A percentile compares a stretch with the other conserved stretches of the same genome.
phyloP scores from a whole-genome alignment of 768 basidiomycete genomes.

The Mycena kentingensis region DNA sequence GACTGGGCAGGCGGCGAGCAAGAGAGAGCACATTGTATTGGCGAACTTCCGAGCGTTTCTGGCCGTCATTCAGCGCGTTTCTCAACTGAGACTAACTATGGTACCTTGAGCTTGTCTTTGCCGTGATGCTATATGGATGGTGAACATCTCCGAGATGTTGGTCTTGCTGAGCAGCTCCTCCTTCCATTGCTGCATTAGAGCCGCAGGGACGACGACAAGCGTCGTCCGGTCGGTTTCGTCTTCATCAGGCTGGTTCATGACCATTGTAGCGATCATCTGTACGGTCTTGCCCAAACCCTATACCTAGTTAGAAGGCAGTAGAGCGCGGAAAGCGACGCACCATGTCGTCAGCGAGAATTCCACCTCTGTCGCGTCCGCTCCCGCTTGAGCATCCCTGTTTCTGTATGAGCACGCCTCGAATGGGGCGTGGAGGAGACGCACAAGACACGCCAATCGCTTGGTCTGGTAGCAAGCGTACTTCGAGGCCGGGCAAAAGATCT shows the following conservation, averaged over 20 bases:
- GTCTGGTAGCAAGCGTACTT: conserved; percentile 70
- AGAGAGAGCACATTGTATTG: conserved; percentile 51
- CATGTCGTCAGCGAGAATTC: conserved; percentile 76
- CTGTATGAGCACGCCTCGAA: too few species aligned
- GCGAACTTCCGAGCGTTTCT: conserved; percentile 50
- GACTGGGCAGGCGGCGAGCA: too few species aligned
- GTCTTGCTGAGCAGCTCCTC: conserved; percentile 73
- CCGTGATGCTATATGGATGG: conserved; percentile 74
- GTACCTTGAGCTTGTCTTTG: conserved; percentile 60
- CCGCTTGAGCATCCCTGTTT: conserved; percentile 66
- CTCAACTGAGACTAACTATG: background rate
- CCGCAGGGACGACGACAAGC: conserved; percentile 76
- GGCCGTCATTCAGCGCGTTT: background rate
- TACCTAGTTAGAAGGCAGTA: conserved; percentile 5
- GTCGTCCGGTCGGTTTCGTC: conserved; percentile 55
- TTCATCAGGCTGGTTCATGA: conserved; percentile 55
- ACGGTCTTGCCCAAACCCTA: conserved; percentile 60
- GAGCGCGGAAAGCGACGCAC: conserved; percentile 44
- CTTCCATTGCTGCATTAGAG: conserved; percentile 78
- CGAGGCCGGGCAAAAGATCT: conserved; percentile 67
- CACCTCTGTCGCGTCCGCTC: conserved; percentile 58
- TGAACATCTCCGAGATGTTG: conserved; percentile 59
- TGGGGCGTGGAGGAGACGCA: conserved; percentile 24
- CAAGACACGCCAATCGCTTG: conserved; percentile 78
- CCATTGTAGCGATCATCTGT: conserved; percentile 81